phyloP scores from a whole-genome alignment of 2,329 filamentous ascomycete genomes.

The Aspergillus novofumigatus region DNA sequence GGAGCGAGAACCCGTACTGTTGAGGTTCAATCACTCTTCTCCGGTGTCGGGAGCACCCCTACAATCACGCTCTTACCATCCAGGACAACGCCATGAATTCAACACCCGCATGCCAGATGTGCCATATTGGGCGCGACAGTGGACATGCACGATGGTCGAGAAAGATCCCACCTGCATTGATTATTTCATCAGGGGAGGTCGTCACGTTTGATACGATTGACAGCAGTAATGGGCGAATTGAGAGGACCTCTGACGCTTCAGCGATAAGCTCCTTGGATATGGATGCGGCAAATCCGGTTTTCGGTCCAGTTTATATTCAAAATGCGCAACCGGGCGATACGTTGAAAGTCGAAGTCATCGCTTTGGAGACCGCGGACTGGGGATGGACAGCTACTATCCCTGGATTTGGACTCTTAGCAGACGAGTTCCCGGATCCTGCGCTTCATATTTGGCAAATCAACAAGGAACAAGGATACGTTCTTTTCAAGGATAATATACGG shows the following conservation, averaged over 20 bases:
- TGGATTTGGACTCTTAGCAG: constrained; percentile 48
- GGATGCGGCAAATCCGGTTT: constrained; percentile 44
- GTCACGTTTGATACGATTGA: constrained; percentile 50
- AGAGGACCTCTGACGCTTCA: constrained; percentile 38
- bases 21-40: neutral
- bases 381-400: constrained; percentile 54
- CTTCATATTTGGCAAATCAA: constrained; percentile 51
- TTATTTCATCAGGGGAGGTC: constrained; percentile 45
- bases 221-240: constrained; percentile 50
- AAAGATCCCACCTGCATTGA: constrained; percentile 42
- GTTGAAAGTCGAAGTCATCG: constrained; percentile 49
- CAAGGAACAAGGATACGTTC: constrained; percentile 35
- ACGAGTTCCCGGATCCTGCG: constrained; percentile 43
- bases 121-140: constrained; percentile 32
- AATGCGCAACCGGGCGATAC: constrained; percentile 51
- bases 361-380: constrained; percentile 43
- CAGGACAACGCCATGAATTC: constrained; percentile 4
- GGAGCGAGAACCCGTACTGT: neutral
- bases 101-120: constrained; percentile 21
- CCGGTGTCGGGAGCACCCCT: neutral
- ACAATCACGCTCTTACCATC: neutral
- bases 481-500: constrained; percentile 47
- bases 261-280: constrained; percentile 42
- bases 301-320: constrained; percentile 49
- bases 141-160: constrained; percentile 50